Evolutionary conservation across 257 asterid species (phyloP).

Genomic region (Gardenia jasminoides): DNA sequence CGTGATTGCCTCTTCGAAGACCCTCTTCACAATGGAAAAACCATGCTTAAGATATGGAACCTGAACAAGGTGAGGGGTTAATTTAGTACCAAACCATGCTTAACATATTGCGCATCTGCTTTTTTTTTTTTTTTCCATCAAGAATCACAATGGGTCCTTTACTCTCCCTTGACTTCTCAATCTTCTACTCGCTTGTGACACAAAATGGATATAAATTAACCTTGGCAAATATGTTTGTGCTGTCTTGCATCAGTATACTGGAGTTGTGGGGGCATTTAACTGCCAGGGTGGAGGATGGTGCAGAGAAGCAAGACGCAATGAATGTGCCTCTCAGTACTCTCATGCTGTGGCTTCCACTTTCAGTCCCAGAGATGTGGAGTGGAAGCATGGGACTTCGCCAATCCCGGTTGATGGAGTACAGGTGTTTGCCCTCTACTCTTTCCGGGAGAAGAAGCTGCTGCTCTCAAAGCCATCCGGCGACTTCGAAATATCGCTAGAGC

Average conservation of each 20-base stretch:
- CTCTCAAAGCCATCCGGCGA: slow-evolving; percentile 28
- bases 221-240: too few species aligned
- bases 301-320: slow-evolving; percentile 68
- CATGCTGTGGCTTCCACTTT: slow-evolving; percentile 46
- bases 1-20: slow-evolving; percentile 85
- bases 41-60: slow-evolving; percentile 93
- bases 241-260: slow-evolving; percentile 54
- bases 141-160: too few species aligned
- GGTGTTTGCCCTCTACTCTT: slow-evolving; percentile 34
- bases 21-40: slow-evolving; percentile 80
- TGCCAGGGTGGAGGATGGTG: slow-evolving; percentile 99
- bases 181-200: too few species aligned
- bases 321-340: slow-evolving; percentile 67
- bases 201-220: too few species aligned
- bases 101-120: too few species aligned
- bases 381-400: slow-evolving; percentile 38
- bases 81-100: too few species aligned
- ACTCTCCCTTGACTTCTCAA: too few species aligned
- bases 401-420: slow-evolving; percentile 17
- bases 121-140: too few species aligned
- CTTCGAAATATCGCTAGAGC: slow-evolving; percentile 24
- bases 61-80: slow-evolving; percentile 57
- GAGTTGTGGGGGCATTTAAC: slow-evolving; percentile 84
- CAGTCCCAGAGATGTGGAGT: slow-evolving; percentile 61
- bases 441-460: slow-evolving; percentile 28